Evolutionary conservation across 495 filamentous ascomycete species (phyloP).

Genomic region (Penicillium coffeae): DNA sequence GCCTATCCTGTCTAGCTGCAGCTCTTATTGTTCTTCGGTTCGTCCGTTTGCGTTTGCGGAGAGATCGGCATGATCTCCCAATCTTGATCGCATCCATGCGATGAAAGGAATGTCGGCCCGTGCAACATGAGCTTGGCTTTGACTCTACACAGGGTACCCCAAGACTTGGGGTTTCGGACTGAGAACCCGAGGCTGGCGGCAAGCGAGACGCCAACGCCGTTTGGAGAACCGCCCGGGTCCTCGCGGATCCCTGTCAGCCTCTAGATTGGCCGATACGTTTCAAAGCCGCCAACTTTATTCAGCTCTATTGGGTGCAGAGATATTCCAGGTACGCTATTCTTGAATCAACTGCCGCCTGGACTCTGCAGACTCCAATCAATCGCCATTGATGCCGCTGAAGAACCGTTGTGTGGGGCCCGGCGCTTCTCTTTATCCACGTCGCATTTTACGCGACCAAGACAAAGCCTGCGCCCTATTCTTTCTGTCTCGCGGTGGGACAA

Average conservation of each 20-base stretch:
- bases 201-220: slow-evolving; percentile 10
- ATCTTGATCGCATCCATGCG: slow-evolving; percentile 18
- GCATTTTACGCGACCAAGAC: too few relatives aligned
- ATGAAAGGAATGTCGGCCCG: slow-evolving; percentile 10
- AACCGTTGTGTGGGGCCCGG: too few relatives aligned
- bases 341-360: too few relatives aligned
- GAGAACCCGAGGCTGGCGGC: slow-evolving; percentile 14
- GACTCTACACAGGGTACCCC: not conserved
- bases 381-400: too few relatives aligned
- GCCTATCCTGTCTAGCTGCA: not conserved
- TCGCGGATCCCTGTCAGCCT: slow-evolving; percentile 17
- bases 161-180: not conserved
- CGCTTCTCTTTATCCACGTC: too few relatives aligned
- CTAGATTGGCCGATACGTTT: slow-evolving; percentile 19
- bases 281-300: slow-evolving; percentile 4
- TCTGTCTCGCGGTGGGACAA: not conserved
- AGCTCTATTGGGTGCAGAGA: not conserved
- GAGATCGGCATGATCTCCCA: slow-evolving; percentile 11
- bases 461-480: not conserved
- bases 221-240: slow-evolving; percentile 11
- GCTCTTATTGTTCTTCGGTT: not conserved
- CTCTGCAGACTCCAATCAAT: too few relatives aligned
- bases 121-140: slow-evolving; percentile 3
- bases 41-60: slow-evolving; percentile 18
- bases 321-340: too few relatives aligned